Evolutionary conservation across 306 rosid species (phyloP).

Genomic region (Pueraria montana): DNA sequence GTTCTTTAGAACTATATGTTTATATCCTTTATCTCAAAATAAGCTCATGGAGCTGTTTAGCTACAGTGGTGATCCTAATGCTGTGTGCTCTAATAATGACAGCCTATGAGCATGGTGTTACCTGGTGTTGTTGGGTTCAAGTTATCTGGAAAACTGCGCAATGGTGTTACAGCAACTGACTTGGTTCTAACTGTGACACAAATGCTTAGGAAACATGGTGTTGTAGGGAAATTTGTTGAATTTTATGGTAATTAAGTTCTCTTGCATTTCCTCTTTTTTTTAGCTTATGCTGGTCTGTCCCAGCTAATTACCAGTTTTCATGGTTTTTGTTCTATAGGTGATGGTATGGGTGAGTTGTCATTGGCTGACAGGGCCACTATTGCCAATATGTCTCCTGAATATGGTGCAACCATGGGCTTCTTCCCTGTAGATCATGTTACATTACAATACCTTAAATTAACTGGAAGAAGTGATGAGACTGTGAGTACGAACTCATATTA

Average conservation of each 20-base stretch:
- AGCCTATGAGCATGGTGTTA: slow-evolving; percentile 99
- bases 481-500: slow-evolving; percentile 60
- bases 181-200: slow-evolving; percentile 98
- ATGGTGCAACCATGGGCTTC: slow-evolving; percentile 99
- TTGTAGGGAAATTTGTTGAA: slow-evolving; percentile 98
- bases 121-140: slow-evolving; percentile 99
- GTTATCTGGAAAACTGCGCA: slow-evolving; percentile 86
- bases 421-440: slow-evolving; percentile 95
- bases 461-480: slow-evolving; percentile 91
- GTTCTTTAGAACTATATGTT: slow-evolving; percentile 27
- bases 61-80: slow-evolving; percentile 45
- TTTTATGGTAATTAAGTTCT: slow-evolving; percentile 79
- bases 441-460: slow-evolving; percentile 86
- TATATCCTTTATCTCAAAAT: slow-evolving; percentile 38
- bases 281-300: neutral
- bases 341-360: slow-evolving; percentile 84
- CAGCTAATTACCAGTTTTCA: slow-evolving; percentile 18
- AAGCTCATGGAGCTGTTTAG: slow-evolving; percentile 17
- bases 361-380: slow-evolving; percentile 96
- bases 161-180: slow-evolving; percentile 99
- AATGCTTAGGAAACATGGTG: slow-evolving; percentile 99
- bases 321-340: slow-evolving; percentile 65
- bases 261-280: neutral
- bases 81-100: slow-evolving; percentile 55
- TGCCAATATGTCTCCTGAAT: slow-evolving; percentile 96